Evolutionary conservation across 1,284 basidiomycete species (phyloP).

Genomic region (Exobasidium cylindrosporum): DNA sequence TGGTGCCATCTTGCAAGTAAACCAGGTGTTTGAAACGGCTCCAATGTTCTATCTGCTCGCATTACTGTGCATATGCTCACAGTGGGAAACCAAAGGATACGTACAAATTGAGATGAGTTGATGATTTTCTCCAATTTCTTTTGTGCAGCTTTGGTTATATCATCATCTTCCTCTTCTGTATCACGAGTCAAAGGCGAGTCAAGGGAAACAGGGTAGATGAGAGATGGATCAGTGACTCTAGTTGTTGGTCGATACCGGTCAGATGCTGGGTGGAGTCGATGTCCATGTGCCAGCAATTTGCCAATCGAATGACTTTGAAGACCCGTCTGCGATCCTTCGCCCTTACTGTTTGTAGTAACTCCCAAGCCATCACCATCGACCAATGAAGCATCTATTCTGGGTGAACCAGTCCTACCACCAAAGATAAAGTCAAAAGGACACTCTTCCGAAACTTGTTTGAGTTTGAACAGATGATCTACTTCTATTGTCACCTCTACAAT

Average conservation of each 20-base stretch:
- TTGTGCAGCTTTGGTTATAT: conserved; percentile 59
- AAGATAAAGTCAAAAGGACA: conserved; percentile 64
- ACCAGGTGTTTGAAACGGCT: conserved; percentile 56
- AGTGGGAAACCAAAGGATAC: conserved; percentile 94
- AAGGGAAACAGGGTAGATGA: conserved; percentile 30
- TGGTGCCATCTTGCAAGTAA: conserved; percentile 12
- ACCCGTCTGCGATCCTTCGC: not conserved
- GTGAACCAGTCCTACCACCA: conserved; percentile 56
- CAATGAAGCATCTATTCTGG: conserved; percentile 12
- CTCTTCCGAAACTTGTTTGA: conserved; percentile 73
- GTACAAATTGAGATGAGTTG: conserved; percentile 71
- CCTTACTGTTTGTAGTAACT: not conserved
- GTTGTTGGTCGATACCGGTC: conserved; percentile 23
- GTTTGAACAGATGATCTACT: conserved; percentile 77
- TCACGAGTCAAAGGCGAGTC: not conserved
- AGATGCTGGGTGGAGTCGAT: conserved; percentile 29
- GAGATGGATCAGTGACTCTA: conserved; percentile 14
- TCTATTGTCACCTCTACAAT: conserved; percentile 75
- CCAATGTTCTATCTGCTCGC: conserved; percentile 70
- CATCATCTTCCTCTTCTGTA: conserved; percentile 30
- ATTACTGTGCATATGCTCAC: conserved; percentile 72
- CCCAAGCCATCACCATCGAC: not conserved
- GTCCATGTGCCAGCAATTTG: conserved; percentile 32
- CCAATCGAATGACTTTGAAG: conserved; percentile 22
- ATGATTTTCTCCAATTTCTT: conserved; percentile 56